Evolutionary conservation across 2,329 filamentous ascomycete species (phyloP).

Genomic region (Aspergillus sp.): DNA sequence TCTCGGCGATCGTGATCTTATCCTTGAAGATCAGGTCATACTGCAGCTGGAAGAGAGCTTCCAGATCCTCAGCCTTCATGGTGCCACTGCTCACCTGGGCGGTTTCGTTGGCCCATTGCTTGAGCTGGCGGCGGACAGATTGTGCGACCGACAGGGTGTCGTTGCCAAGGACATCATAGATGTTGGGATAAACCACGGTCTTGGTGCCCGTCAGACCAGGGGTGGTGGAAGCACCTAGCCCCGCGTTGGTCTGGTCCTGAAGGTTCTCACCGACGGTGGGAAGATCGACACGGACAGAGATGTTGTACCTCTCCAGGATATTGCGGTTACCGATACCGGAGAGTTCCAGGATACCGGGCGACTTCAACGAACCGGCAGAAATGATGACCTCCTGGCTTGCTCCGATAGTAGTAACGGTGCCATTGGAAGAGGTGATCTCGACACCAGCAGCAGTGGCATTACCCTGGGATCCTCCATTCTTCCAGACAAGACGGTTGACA

Average conservation of each 20-base stretch:
- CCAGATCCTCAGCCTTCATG: conserved; percentile 25
- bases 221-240: background rate
- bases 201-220: conserved; percentile 5
- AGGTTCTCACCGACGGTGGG: conserved; percentile 53
- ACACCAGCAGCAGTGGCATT: conserved; percentile 23
- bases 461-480: conserved; percentile 14
- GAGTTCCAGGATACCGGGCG: conserved; percentile 60
- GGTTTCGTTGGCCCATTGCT: conserved; percentile 23
- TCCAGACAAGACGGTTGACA: conserved; percentile 47
- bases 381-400: conserved; percentile 58
- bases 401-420: conserved; percentile 29
- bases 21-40: conserved; percentile 32
- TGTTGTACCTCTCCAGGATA: conserved; percentile 29
- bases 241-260: conserved; percentile 32
- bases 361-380: conserved; percentile 59
- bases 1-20: conserved; percentile 30
- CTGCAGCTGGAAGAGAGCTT: conserved; percentile 30
- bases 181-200: conserved; percentile 9
- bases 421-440: conserved; percentile 27
- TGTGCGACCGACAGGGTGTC: conserved; percentile 5
- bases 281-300: conserved; percentile 30
- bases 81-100: conserved; percentile 26
- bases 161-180: conserved; percentile 13
- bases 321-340: conserved; percentile 58
- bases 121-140: conserved; percentile 12